A percentile compares a stretch with the other conserved stretches of the same genome.
Evolutionary conservation across 371 early-diverging fungal species (phyloP).

Genomic region (Rhizopus arrhizus): DNA sequence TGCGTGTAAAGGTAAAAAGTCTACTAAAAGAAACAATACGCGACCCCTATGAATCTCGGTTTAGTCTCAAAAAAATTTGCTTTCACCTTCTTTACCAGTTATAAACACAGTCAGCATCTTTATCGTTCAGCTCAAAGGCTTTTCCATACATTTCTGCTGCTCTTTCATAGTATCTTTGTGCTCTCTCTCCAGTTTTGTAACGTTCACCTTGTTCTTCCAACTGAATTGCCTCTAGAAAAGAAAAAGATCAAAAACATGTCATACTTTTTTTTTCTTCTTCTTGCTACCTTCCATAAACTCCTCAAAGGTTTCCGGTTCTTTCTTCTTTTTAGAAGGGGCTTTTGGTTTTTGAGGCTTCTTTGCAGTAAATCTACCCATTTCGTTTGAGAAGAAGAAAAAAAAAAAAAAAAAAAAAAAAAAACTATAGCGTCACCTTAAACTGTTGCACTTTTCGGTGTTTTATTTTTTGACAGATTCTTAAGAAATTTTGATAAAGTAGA

Average conservation of each 20-base stretch:
- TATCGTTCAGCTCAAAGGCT: slow-evolving; percentile 56
- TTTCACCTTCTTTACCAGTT: slow-evolving; percentile 56
- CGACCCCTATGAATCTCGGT: slow-evolving; percentile 52
- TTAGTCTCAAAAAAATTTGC: neutral
- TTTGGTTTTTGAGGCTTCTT: slow-evolving; percentile 33
- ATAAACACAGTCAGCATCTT: slow-evolving; percentile 68
- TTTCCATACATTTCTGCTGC: slow-evolving; percentile 68
- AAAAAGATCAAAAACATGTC: neutral
- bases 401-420: neutral
- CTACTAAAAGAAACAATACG: slow-evolving; percentile 64
- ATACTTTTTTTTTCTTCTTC: neutral
- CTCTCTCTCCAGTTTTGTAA: slow-evolving; percentile 67
- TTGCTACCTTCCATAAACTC: slow-evolving; percentile 47
- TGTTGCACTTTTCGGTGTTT: no score
- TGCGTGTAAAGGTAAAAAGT: slow-evolving; percentile 53
- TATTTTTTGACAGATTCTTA: no score
- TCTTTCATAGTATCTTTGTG: slow-evolving; percentile 65
- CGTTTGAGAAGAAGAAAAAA: neutral
- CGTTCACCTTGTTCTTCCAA: slow-evolving; percentile 75
- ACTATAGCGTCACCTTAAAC: no score
- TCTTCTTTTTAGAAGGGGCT: slow-evolving; percentile 33
- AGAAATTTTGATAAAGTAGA: no score
- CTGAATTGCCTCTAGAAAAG: slow-evolving; percentile 55
- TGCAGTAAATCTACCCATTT: slow-evolving; percentile 21
- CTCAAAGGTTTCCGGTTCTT: slow-evolving; percentile 50